Conservation (phyloP, 805 yeast genomes). For the Starmerella scarabaei region DNA sequence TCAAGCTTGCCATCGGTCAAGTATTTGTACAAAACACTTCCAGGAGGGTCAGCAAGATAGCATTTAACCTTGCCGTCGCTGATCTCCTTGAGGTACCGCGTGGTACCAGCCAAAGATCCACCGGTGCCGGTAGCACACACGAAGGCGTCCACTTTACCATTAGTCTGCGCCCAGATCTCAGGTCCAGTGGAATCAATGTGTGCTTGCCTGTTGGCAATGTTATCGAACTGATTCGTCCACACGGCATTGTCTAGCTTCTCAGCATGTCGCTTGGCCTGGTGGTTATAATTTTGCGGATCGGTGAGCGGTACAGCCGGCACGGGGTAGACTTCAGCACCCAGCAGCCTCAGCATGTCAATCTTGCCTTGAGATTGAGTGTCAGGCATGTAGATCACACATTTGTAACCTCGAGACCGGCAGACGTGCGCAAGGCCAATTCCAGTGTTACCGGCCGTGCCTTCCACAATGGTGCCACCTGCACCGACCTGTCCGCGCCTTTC, state of each 20-base stretch:
- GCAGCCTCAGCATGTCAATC: constrained; percentile 54
- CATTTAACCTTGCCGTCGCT: constrained; percentile 50
- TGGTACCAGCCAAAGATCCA: constrained; percentile 79
- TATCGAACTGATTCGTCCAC: constrained; percentile 90
- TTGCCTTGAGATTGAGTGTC: constrained; percentile 74
- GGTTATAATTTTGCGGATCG: constrained; percentile 76
- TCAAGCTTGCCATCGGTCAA: constrained; percentile 61
- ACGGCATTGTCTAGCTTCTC: constrained; percentile 63
- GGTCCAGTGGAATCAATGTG: constrained; percentile 88
- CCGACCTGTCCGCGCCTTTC: constrained; percentile 44
- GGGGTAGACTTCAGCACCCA: constrained; percentile 80
- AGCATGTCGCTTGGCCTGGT: constrained; percentile 77
- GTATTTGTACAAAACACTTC: constrained; percentile 70
- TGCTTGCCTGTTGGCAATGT: constrained; percentile 74
- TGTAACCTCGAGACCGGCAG: constrained; percentile 71
- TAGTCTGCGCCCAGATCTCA: constrained; percentile 75
- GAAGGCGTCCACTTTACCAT: constrained; percentile 69
- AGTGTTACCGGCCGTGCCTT: constrained; percentile 94
- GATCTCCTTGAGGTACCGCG: constrained; percentile 61
- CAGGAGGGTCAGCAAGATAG: constrained; percentile 86
- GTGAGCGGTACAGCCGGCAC: constrained; percentile 78
- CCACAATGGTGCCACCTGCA: constrained; percentile 79
- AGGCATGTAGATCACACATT: constrained; percentile 82
- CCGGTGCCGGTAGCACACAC: constrained; percentile 91
- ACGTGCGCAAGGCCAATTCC: constrained; percentile 77